Percentiles rank a stretch among this genome's conserved stretches.
These are phyloP conservation scores for Colletotrichum sp. DNA, from an alignment of 2,329 filamentous ascomycete species.

Conservation along the genomic window DNA sequence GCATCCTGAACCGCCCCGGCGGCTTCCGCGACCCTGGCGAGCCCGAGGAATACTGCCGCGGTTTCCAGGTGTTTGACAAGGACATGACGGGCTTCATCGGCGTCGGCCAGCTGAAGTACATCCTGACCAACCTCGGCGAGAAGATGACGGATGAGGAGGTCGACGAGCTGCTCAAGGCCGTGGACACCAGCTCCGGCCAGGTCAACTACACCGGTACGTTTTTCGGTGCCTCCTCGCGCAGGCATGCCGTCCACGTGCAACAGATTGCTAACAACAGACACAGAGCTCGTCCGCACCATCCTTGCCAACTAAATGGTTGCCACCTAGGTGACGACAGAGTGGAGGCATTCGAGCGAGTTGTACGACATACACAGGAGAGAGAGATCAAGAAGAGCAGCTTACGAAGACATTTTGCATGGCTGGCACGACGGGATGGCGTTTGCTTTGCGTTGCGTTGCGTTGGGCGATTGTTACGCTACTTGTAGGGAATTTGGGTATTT, in stretches of 20 bases:
- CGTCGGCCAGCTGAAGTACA: conserved; percentile 96
- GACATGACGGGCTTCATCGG: conserved; percentile 98
- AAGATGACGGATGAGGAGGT: conserved; percentile 99
- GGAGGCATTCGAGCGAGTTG: neutral
- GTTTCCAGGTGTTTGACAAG: conserved; percentile 99
- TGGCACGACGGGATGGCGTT: conserved; percentile 22
- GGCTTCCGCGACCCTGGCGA: conserved; percentile 98
- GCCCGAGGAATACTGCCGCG: conserved; percentile 97
- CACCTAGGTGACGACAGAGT: neutral
- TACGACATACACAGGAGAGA: neutral
- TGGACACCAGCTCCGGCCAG: conserved; percentile 94
- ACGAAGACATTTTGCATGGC: conserved; percentile 18
- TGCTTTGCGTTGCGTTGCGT: conserved; percentile 10
- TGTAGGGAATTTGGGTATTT: conserved; percentile 16
- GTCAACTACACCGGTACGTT: conserved; percentile 92
- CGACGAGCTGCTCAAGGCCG: conserved; percentile 96
- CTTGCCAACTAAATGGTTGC: conserved; percentile 71
- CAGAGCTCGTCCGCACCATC: conserved; percentile 85
- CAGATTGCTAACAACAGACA: neutral
- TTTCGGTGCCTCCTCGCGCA: no score
- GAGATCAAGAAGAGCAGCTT: neutral
- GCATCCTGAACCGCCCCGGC: conserved; percentile 94
- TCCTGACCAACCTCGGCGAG: conserved; percentile 96
- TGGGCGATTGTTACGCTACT: neutral
- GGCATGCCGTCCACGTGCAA: no score